phyloP scores from a whole-genome alignment of 202 grass and related monocot species.

The Dendrocalamus latiflorus region DNA sequence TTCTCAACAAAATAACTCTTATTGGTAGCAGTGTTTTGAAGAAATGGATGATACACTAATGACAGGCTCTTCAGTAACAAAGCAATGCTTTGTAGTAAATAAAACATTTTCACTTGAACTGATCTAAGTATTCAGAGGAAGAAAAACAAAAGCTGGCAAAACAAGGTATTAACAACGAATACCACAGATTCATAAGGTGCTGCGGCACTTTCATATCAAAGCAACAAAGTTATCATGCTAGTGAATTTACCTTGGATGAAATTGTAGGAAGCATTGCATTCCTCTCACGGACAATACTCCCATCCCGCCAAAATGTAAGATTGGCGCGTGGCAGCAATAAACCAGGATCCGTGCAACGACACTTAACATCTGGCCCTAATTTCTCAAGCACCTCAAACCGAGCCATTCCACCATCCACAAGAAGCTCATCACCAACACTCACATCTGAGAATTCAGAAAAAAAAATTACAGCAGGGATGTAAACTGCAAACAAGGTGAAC shows the following conservation, averaged over 20 bases:
- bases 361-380: constrained; percentile 90
- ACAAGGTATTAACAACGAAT: not conserved
- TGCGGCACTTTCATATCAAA: not conserved
- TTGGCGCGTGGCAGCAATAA: constrained; percentile 85
- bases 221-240: constrained; percentile 4
- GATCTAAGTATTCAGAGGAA: not conserved
- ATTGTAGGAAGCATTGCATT: constrained; percentile 99
- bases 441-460: constrained; percentile 51
- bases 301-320: constrained; percentile 90
- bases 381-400: constrained; percentile 93
- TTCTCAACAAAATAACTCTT: not conserved
- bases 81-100: constrained; percentile 1
- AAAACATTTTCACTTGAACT: not conserved
- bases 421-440: constrained; percentile 92
- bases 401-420: constrained; percentile 95
- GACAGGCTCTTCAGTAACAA: not conserved
- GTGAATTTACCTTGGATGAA: constrained; percentile 76
- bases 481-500: constrained; percentile 4
- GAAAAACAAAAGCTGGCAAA: not conserved
- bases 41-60: not conserved
- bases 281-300: constrained; percentile 78
- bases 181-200: not conserved
- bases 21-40: not conserved
- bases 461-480: not conserved
- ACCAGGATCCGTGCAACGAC: constrained; percentile 87